These are phyloP conservation scores for Ceratobasidium papillatum DNA, from an alignment of 1,284 basidiomycete species.

Conservation along the genomic window DNA sequence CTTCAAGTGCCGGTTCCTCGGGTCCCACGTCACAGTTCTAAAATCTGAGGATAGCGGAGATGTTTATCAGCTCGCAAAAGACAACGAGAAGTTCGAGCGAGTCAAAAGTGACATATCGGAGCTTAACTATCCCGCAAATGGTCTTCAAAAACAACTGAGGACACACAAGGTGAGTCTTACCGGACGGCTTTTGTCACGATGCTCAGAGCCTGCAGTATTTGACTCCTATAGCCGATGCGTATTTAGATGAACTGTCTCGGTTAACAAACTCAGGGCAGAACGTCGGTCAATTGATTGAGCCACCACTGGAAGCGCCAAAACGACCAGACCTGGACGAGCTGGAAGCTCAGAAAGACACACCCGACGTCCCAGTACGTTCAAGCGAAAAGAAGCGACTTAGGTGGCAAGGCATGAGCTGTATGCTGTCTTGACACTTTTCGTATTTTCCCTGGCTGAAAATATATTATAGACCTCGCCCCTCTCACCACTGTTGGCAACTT, in stretches of 20 bases:
- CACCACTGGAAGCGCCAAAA: conserved; percentile 11
- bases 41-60: conserved; percentile 54
- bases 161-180: conserved; percentile 70
- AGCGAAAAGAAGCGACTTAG: conserved; percentile 87
- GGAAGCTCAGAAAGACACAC: conserved; percentile 56
- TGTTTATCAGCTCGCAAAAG: conserved; percentile 57
- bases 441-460: background rate
- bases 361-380: conserved; percentile 75
- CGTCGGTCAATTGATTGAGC: conserved; percentile 8
- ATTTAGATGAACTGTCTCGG: conserved; percentile 66
- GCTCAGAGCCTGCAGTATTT: conserved; percentile 62
- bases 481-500: conserved; percentile 96
- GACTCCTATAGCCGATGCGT: conserved; percentile 71
- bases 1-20: conserved; percentile 91
- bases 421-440: conserved; percentile 48
- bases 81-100: conserved; percentile 67
- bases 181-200: background rate
- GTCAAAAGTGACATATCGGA: conserved; percentile 68
- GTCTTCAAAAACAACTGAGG: conserved; percentile 66
- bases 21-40: conserved; percentile 65
- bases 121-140: conserved; percentile 73
- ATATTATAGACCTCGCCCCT: conserved; percentile 80
- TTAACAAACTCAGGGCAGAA: conserved; percentile 54
- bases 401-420: conserved; percentile 89
- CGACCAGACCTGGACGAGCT: conserved; percentile 43